These are phyloP conservation scores for Starmerella davenportii DNA, from an alignment of 805 yeast species.

Conservation along the genomic window DNA sequence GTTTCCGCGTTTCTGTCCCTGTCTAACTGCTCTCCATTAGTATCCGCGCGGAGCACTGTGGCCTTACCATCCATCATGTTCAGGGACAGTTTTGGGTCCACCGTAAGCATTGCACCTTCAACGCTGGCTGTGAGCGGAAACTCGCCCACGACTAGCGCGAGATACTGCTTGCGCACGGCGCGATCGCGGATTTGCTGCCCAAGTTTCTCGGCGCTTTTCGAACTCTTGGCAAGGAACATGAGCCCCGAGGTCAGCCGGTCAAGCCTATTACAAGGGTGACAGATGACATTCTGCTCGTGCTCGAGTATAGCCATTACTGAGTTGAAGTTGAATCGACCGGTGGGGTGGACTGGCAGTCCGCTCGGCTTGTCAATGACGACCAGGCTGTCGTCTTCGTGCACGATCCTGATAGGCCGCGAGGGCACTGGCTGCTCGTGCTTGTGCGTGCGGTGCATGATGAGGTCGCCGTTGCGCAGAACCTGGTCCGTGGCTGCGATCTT, in stretches of 20 bases:
- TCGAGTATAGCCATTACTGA: constrained; percentile 63
- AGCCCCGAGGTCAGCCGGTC: constrained; percentile 86
- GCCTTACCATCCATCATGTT: constrained; percentile 30
- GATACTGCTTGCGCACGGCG: constrained; percentile 59
- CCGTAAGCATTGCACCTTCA: constrained; percentile 49
- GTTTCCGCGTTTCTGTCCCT: too few species aligned
- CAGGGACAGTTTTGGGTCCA: constrained; percentile 56
- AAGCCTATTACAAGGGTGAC: constrained; percentile 75
- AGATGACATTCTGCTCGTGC: constrained; percentile 44
- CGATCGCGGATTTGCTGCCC: constrained; percentile 53
- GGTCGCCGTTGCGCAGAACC: constrained; percentile 61
- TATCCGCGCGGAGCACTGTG: neutral
- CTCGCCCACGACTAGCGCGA: constrained; percentile 75
- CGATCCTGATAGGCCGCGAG: constrained; percentile 38
- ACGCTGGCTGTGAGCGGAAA: constrained; percentile 52
- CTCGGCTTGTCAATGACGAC: constrained; percentile 84
- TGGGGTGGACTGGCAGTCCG: constrained; percentile 91
- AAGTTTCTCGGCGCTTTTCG: constrained; percentile 60
- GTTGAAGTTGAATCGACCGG: constrained; percentile 67
- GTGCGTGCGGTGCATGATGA: constrained; percentile 60
- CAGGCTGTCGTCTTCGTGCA: constrained; percentile 55
- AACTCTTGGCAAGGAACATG: constrained; percentile 74
- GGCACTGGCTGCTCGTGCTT: constrained; percentile 83
- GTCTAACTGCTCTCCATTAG: neutral
- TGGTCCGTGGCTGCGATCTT: constrained; percentile 46